These are phyloP conservation scores for Saccharomyces eubayanus DNA, from an alignment of 805 yeast genomes.

Conservation along the genomic window DNA sequence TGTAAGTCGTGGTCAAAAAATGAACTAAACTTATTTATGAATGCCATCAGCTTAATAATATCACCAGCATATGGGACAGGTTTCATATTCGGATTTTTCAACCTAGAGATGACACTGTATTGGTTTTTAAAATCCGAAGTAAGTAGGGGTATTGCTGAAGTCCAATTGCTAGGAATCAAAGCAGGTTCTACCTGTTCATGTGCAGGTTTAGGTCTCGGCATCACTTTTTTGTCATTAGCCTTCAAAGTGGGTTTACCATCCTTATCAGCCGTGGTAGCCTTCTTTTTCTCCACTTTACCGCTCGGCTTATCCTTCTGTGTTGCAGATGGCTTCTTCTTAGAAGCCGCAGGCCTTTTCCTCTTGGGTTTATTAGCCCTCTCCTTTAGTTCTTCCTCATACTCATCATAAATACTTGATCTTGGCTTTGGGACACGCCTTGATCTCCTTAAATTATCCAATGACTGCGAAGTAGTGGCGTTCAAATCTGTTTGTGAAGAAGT, in stretches of 20 bases:
- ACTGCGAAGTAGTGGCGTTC: not conserved
- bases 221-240: not conserved
- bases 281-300: constrained; percentile 6
- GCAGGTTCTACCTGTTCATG: constrained; percentile 14
- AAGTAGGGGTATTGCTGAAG: constrained; percentile 20
- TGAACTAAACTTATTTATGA: constrained; percentile 16
- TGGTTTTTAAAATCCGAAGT: constrained; percentile 17
- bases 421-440: constrained; percentile 20
- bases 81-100: constrained; percentile 17
- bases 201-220: not conserved
- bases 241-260: not conserved
- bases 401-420: constrained; percentile 12
- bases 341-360: constrained; percentile 8
- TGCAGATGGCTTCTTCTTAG: constrained; percentile 7
- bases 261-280: not conserved
- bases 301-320: constrained; percentile 8
- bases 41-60: constrained; percentile 16
- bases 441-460: constrained; percentile 12
- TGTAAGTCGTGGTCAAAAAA: constrained; percentile 16
- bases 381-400: constrained; percentile 11
- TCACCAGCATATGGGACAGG: constrained; percentile 18
- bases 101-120: constrained; percentile 13
- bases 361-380: constrained; percentile 2
- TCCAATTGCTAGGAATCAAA: constrained; percentile 19
- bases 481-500: not conserved